Base-by-base conservation (phyloP, 73 alveolate genomes). In the Breviolum minutum region DNA sequence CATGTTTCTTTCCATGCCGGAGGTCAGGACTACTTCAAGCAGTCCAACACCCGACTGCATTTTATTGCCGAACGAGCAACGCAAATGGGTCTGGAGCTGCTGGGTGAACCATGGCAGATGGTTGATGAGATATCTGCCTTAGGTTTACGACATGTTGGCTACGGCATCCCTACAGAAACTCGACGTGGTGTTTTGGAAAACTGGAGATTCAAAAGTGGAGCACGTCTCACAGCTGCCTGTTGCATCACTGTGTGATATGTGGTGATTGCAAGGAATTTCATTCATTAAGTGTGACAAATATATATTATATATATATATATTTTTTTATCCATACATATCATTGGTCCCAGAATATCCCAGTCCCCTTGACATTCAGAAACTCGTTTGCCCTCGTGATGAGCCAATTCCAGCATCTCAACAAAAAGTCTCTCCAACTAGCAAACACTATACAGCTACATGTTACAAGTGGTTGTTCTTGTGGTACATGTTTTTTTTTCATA, bases 21-120 rank as follows among this genome's bases (percentile, higher is more conserved):
- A 86, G 94, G 99, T 27, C 99, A 94, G 73, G 99, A 94, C 99
- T 94, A 79, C 94, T 94, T 94, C 85, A 94, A 94, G 94, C 99
- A 94, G 76, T 79, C 94, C 86, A 94, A 94, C 26, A 94, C 99
- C 7, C 71, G 92, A 6, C 71, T 94, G 63, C 99, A 71, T 94
- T 94, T 94, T 73, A 94, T 94, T 30, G 99, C 99, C 0, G 99
- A 94, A 24, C 69, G 94, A 27, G 99, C 94, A 48, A 79, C 94
- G 1, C 26, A 74, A 62, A 63, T 94, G 99, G 63, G 94, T 0
- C 94, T 94, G 63, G 68, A 94, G 86, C 99, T 94, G 27, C 90
- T 92, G 26, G 90, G 87, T 22, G 90, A 92, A 6, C 98, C 98
- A 0, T 92, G 98, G 98, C 69, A 48, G 63, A 77, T 94, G 92